phyloP scores from a whole-genome alignment of 441 rosid genomes.

The Gossypium laxum region DNA sequence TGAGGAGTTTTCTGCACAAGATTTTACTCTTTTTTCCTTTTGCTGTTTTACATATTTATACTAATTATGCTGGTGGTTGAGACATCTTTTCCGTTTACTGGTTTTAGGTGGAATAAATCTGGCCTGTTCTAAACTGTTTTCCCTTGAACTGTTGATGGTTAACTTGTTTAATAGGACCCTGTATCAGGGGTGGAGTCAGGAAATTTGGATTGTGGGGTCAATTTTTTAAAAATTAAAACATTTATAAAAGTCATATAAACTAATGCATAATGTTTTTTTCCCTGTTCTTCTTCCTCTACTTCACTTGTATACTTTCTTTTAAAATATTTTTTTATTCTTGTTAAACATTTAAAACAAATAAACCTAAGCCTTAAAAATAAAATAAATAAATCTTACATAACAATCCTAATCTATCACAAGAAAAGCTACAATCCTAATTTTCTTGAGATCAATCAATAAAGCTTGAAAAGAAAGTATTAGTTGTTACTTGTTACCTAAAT shows the following conservation, averaged over 20 bases:
- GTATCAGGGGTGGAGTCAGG: not conserved
- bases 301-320: not conserved
- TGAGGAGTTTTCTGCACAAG: not conserved
- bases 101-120: not conserved
- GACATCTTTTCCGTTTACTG: not conserved
- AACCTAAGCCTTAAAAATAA: not conserved
- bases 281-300: not conserved
- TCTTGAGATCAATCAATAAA: not conserved
- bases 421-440: not conserved
- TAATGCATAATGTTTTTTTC: not conserved
- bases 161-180: not conserved
- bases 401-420: not conserved
- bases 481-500: not conserved
- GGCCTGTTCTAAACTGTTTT: not conserved
- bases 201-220: not conserved
- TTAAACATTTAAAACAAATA: not conserved
- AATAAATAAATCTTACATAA: not conserved
- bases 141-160: not conserved
- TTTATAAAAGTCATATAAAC: not conserved
- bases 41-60: not conserved
- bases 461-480: not conserved
- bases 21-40: not conserved
- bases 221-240: not conserved
- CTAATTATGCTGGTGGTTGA: conserved; percentile 1
- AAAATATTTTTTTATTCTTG: not conserved